Conservation (phyloP, 2,329 filamentous ascomycete species). For the Cladosporium halotolerans region DNA sequence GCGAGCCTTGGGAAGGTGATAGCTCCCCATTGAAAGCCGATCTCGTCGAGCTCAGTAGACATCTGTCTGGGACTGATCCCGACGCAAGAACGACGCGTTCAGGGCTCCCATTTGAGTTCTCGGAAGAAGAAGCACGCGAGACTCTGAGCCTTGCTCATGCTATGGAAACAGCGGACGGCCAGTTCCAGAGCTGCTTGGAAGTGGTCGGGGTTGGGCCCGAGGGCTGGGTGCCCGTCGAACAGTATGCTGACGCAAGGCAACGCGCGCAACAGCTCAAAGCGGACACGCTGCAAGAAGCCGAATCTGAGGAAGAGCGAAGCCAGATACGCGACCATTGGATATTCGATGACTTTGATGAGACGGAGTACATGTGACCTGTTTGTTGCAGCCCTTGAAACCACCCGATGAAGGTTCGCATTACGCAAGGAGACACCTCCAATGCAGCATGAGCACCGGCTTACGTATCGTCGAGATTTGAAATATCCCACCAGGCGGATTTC, state of each 20-base stretch:
- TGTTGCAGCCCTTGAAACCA: too few relatives aligned
- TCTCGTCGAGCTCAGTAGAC: constrained; percentile 14
- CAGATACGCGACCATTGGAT: constrained; percentile 17
- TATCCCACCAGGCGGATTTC: not conserved
- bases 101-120: constrained; percentile 14
- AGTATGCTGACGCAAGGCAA: constrained; percentile 18
- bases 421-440: too few relatives aligned
- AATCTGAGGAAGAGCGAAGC: constrained; percentile 16
- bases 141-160: not conserved
- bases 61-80: constrained; percentile 8
- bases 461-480: too few relatives aligned
- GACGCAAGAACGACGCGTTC: not conserved
- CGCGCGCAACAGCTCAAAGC: constrained; percentile 21
- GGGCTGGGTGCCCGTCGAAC: constrained; percentile 21
- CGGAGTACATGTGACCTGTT: not conserved
- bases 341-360: constrained; percentile 12
- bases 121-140: not conserved
- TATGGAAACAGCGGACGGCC: constrained; percentile 22
- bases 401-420: too few relatives aligned
- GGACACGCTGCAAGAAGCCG: constrained; percentile 16
- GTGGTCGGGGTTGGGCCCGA: constrained; percentile 16
- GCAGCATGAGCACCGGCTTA: too few relatives aligned
- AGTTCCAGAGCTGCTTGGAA: constrained; percentile 19
- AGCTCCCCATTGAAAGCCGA: constrained; percentile 20
- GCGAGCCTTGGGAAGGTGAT: constrained; percentile 25